These are phyloP conservation scores for Lecanicillium sp. DNA, from an alignment of 2,329 filamentous ascomycete species.

Conservation along the genomic window DNA sequence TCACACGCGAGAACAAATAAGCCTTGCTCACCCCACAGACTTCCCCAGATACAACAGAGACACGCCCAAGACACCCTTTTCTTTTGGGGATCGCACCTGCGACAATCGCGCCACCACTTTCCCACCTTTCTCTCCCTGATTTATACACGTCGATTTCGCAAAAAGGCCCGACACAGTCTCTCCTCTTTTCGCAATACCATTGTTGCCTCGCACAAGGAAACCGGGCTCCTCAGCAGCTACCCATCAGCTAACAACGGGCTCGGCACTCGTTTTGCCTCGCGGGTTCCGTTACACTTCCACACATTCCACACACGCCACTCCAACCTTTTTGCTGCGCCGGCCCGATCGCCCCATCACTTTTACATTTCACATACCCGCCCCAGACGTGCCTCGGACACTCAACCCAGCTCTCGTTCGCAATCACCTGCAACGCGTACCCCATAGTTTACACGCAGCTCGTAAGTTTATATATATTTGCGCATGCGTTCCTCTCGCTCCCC, in stretches of 20 bases:
- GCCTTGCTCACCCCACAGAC: neutral
- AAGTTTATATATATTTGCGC: neutral
- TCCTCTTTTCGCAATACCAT: neutral
- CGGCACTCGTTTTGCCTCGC: too few relatives aligned
- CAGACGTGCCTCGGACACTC: conserved; percentile 9
- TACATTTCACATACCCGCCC: neutral
- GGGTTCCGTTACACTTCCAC: neutral
- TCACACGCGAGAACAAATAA: neutral
- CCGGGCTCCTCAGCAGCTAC: too few relatives aligned
- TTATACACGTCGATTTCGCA: neutral
- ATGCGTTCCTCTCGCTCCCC: neutral
- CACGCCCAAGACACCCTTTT: too few relatives aligned
- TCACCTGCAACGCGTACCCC: neutral
- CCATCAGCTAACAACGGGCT: too few relatives aligned
- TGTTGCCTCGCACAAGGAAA: too few relatives aligned
- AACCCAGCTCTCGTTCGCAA: neutral
- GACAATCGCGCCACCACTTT: neutral
- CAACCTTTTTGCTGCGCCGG: neutral
- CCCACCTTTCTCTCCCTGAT: neutral
- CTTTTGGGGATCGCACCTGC: neutral
- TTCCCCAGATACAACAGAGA: too few relatives aligned
- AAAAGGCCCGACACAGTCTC: neutral
- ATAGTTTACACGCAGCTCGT: conserved; percentile 1
- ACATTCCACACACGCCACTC: neutral
- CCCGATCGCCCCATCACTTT: conserved; percentile 8